Base-by-base conservation (phyloP, 257 asterid species). In the Gentiana straminea region DNA sequence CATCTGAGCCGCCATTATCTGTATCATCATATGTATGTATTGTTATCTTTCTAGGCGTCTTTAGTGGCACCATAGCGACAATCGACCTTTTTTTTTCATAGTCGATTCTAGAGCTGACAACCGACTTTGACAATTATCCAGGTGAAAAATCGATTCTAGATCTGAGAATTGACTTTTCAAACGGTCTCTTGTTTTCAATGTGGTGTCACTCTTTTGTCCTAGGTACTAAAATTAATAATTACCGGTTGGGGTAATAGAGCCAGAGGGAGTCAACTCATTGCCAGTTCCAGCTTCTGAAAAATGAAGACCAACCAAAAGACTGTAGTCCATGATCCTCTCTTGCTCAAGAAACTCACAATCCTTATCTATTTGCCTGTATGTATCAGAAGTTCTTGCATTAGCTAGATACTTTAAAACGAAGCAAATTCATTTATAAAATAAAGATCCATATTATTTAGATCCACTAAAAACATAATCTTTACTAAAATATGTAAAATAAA, bases 1-100 rank as follows among this genome's bases (percentile, higher is more conserved):
- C 94, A 24, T 84, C 96, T 0, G 79, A 61, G 52, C 70, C 80
- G 32, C 78, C 89, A 39, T 79, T 77, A 61, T 81, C 94, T 77
- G 85, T 73, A 49, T 24, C 15, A 12, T 41, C 33, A 24, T 1
- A 24, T 32, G 12, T 57, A 62, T 49, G 13, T 15, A 44, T 51
- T 12, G 33, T 41, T 41, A 3, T 49, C 39, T 36, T 58, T 45
- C 24, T n/a, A n/a, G n/a, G n/a, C 53, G 24, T 1, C 24, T 24
- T 24, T 24, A 24, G 24, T 24, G 24, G 24, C 24, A 24, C 24
- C 24, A 24, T 24, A 24, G 24, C 0, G 24, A 24, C 24, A 24
- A 24, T 24, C 24, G 24, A 24, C 24, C 24, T 24, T 24, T 24
- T 24, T 24, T 24, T 24, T 24, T n/a, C 24, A 24, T 24, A 24